These are phyloP conservation scores for Lepidium aucheri DNA, from an alignment of 345 rosid species.

Conservation along the genomic window DNA sequence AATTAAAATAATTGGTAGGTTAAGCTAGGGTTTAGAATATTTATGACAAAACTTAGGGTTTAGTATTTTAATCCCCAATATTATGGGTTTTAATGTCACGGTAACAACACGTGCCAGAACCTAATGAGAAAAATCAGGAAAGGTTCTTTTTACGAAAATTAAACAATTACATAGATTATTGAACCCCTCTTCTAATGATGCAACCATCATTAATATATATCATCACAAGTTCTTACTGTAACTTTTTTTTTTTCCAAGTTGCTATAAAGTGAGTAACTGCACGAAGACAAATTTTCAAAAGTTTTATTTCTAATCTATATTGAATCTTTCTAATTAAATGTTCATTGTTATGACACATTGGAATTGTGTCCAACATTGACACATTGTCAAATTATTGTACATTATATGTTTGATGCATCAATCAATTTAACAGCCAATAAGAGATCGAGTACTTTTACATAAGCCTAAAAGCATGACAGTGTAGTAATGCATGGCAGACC, in stretches of 20 bases:
- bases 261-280: too few relatives aligned
- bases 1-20: slow-evolving; percentile 12
- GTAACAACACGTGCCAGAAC: slow-evolving; percentile 20
- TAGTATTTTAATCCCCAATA: slow-evolving; percentile 8
- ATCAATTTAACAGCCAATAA: not conserved
- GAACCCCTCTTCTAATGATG: slow-evolving; percentile 5
- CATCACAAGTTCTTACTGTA: not conserved
- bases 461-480: not conserved
- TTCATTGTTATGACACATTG: not conserved
- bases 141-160: not conserved
- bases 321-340: too few relatives aligned
- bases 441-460: not conserved
- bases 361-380: not conserved
- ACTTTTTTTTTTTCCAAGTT: too few relatives aligned
- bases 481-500: not conserved
- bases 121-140: slow-evolving; percentile 5
- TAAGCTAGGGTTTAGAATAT: slow-evolving; percentile 10
- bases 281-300: not conserved
- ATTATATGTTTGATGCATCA: not conserved
- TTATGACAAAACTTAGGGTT: slow-evolving; percentile 9
- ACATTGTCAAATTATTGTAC: not conserved
- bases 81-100: slow-evolving; percentile 3
- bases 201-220: not conserved
- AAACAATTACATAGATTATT: not conserved
- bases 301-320: not conserved